Conservation (phyloP, 305 asterid species). For the Coffea humblotiana region DNA sequence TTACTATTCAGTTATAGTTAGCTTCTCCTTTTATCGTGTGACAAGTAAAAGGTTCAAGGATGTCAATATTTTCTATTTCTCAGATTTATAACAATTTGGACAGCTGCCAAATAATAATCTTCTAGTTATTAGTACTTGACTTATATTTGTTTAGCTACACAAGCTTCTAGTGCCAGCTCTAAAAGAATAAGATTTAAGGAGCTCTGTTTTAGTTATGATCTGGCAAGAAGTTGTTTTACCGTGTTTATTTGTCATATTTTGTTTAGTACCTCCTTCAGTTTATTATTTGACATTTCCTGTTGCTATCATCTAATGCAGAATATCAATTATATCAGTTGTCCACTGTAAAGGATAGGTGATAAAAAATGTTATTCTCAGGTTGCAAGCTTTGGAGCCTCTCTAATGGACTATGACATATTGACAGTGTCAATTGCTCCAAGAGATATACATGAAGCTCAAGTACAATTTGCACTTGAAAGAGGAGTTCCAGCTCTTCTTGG, state of each 20-base stretch:
- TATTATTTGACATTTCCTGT: not conserved
- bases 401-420: conserved; percentile 24
- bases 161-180: not conserved
- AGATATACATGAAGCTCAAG: conserved; percentile 44
- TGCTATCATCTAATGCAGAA: not conserved
- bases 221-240: too few species aligned
- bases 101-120: not conserved
- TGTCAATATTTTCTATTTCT: too few species aligned
- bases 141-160: not conserved
- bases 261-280: not conserved
- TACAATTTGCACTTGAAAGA: conserved; percentile 40
- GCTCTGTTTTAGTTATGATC: not conserved
- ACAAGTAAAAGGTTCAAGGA: not conserved
- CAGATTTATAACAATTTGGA: not conserved
- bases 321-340: not conserved
- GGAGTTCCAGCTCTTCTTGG: conserved; percentile 40
- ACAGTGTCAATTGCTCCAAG: conserved; percentile 41
- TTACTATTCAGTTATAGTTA: not conserved
- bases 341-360: not conserved
- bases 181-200: not conserved
- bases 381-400: conserved; percentile 41
- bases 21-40: not conserved
- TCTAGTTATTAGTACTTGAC: not conserved
- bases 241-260: not conserved
- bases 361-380: conserved; percentile 20